Evolutionary conservation across 2,329 filamentous ascomycete genomes (phyloP).

Genomic region (Alternaria sp.): DNA sequence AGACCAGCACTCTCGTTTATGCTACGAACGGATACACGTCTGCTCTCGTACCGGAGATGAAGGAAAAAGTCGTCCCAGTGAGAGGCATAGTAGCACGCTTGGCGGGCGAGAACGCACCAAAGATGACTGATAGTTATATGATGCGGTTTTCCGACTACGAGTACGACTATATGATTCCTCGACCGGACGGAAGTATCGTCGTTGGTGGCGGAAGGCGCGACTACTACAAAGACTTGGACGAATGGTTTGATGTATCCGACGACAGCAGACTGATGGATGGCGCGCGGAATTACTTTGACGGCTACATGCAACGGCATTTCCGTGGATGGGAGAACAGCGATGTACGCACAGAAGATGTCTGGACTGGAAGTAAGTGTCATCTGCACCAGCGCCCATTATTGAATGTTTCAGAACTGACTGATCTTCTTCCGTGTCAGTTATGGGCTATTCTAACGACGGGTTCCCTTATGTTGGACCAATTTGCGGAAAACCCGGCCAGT

Average conservation of each 20-base stretch:
- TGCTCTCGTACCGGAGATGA: constrained; percentile 44
- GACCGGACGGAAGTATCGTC: constrained; percentile 26
- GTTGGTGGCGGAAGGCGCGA: constrained; percentile 25
- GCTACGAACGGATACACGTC: constrained; percentile 36
- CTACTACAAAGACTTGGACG: constrained; percentile 41
- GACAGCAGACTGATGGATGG: constrained; percentile 32
- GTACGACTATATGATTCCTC: constrained; percentile 61
- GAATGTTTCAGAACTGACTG: neutral
- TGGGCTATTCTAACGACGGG: constrained; percentile 26
- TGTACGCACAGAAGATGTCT: constrained; percentile 24
- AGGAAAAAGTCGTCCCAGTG: constrained; percentile 48
- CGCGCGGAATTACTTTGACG: constrained; percentile 33
- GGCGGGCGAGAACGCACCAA: constrained; percentile 14
- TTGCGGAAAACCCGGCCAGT: constrained; percentile 18
- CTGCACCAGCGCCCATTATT: neutral
- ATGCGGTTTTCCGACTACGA: constrained; percentile 61
- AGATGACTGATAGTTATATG: constrained; percentile 29
- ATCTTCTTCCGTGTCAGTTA: constrained; percentile 9
- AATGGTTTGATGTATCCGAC: constrained; percentile 24
- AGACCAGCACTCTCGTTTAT: constrained; percentile 21
- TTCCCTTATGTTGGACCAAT: constrained; percentile 23
- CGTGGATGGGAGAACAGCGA: constrained; percentile 31
- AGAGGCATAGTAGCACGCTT: constrained; percentile 28
- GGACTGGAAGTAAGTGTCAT: constrained; percentile 37
- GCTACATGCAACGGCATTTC: constrained; percentile 40